Evolutionary conservation across 1,139 yeast genomes (phyloP).

Genomic region (Yamadazyma membranifaciens): DNA sequence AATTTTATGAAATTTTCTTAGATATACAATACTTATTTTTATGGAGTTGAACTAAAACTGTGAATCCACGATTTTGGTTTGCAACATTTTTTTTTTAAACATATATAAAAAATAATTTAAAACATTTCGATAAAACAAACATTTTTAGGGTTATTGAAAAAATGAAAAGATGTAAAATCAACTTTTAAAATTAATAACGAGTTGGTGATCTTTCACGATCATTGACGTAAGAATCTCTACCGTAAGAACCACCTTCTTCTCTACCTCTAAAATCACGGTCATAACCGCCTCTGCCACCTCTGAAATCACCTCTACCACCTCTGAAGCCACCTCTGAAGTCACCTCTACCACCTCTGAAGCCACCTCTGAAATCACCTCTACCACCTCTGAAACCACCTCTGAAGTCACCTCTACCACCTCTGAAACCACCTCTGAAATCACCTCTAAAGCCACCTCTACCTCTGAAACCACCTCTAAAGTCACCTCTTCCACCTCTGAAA

Average conservation of each 20-base stretch:
- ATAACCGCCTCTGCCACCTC: slow-evolving; percentile 43
- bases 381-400: slow-evolving; percentile 34
- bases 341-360: slow-evolving; percentile 24
- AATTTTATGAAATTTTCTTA: slow-evolving; percentile 4
- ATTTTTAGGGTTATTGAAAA: neutral
- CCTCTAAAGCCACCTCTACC: slow-evolving; percentile 40
- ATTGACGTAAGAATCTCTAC: slow-evolving; percentile 27
- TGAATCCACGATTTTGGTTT: slow-evolving; percentile 6
- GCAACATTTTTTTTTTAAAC: slow-evolving; percentile 8
- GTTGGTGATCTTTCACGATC: slow-evolving; percentile 49
- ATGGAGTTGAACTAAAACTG: slow-evolving; percentile 6
- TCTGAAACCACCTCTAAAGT: slow-evolving; percentile 27
- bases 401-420: slow-evolving; percentile 38
- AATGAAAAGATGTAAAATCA: neutral
- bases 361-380: slow-evolving; percentile 26
- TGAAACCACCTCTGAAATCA: slow-evolving; percentile 29
- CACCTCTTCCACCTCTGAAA: slow-evolving; percentile 39
- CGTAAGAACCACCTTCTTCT: slow-evolving; percentile 26
- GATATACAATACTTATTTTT: slow-evolving; percentile 7
- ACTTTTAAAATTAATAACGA: slow-evolving; percentile 30
- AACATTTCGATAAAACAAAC: neutral
- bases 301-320: slow-evolving; percentile 38
- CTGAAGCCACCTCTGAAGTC: slow-evolving; percentile 32
- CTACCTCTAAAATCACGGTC: slow-evolving; percentile 35
- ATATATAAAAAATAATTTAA: slow-evolving; percentile 7